These are phyloP conservation scores for Claviceps sp. DNA, from an alignment of 2,329 filamentous ascomycete species.

Conservation along the genomic window DNA sequence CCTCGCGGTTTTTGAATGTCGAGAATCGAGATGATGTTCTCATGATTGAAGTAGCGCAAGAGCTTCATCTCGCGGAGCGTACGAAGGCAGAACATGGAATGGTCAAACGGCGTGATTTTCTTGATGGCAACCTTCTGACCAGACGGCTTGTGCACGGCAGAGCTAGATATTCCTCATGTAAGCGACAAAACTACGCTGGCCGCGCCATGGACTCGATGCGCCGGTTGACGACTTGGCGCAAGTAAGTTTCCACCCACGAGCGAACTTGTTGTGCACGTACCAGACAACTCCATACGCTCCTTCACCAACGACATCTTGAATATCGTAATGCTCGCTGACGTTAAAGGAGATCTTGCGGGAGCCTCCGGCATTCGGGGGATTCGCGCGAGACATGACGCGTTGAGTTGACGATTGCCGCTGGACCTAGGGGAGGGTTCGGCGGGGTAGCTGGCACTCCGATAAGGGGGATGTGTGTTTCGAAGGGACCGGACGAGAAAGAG, in stretches of 20 bases:
- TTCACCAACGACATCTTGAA: conserved; percentile 97
- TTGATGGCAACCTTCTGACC: conserved; percentile 99
- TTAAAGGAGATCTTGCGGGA: conserved; percentile 98
- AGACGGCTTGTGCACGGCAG: conserved; percentile 93
- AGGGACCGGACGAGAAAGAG: background rate
- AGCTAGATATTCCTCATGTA: conserved; percentile 40
- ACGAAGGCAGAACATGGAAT: conserved; percentile 96
- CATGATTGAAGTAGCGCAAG: conserved; percentile 96
- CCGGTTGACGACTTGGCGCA: background rate
- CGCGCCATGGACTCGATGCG: background rate
- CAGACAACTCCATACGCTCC: conserved; percentile 97
- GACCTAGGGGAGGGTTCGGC: background rate
- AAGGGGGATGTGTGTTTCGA: background rate
- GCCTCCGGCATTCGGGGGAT: conserved; percentile 43
- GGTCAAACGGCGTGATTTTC: conserved; percentile 98
- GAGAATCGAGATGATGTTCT: conserved; percentile 99
- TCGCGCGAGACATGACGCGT: conserved; percentile 40
- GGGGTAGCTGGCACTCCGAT: background rate
- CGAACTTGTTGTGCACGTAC: conserved; percentile 31
- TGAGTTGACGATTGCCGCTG: background rate
- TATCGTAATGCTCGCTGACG: conserved; percentile 98
- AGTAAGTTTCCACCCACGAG: background rate
- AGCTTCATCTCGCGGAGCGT: conserved; percentile 99
- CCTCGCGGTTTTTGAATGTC: conserved; percentile 97
- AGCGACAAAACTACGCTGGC: background rate